phyloP scores from a whole-genome alignment of 768 basidiomycete genomes.

The Butyriboletus loyo region DNA sequence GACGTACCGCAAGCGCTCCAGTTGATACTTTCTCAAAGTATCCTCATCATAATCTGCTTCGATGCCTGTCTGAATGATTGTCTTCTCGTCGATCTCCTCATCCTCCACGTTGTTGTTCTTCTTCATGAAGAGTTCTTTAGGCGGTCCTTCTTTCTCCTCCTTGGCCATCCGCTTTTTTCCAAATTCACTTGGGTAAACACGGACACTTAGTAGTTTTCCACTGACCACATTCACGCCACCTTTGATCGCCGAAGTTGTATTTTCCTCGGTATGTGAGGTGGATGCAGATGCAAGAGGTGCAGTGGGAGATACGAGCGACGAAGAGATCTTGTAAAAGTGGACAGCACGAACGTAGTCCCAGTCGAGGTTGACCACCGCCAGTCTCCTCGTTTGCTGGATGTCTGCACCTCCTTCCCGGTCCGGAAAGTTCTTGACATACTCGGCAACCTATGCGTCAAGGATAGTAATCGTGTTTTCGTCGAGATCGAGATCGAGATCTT shows the following conservation, averaged over 20 bases:
- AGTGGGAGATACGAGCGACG: constrained; percentile 72
- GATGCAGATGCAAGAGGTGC: constrained; percentile 40
- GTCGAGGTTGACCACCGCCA: constrained; percentile 94
- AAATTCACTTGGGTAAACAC: constrained; percentile 91
- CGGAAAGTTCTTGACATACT: constrained; percentile 48
- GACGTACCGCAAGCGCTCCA: constrained; percentile 83
- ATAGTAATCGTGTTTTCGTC: constrained; percentile 73
- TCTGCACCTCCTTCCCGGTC: constrained; percentile 43
- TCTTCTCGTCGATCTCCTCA: constrained; percentile 62
- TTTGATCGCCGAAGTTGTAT: constrained; percentile 7
- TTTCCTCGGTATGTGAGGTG: constrained; percentile 18
- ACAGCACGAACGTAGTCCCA: constrained; percentile 94
- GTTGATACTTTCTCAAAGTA: constrained; percentile 84
- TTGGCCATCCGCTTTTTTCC: constrained; percentile 81
- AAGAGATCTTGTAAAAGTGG: constrained; percentile 90
- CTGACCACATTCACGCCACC: constrained; percentile 35
- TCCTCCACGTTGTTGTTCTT: constrained; percentile 34
- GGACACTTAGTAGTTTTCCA: constrained; percentile 73
- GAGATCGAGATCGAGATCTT: constrained; percentile 65
- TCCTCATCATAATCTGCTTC: constrained; percentile 86
- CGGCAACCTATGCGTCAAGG: constrained; percentile 71
- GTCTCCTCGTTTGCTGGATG: constrained; percentile 53
- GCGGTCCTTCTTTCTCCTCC: constrained; percentile 91
- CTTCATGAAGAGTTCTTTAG: constrained; percentile 75
- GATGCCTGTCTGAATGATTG: constrained; percentile 61